Conservation (phyloP, 2,329 filamentous ascomycete genomes). For the Colletotrichum paranaense region DNA sequence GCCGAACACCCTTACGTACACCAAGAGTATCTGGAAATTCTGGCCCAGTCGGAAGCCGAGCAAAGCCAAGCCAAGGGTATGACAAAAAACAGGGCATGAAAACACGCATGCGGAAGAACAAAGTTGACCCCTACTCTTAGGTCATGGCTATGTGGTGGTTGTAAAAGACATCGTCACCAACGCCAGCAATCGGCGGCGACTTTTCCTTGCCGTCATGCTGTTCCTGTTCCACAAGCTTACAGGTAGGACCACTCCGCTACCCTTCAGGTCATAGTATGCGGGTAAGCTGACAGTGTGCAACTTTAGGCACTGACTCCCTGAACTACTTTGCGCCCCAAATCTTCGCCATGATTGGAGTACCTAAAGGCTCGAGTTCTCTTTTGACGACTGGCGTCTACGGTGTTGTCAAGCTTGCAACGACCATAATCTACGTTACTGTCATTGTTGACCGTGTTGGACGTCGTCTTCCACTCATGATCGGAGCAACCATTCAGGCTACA, state of each 20-base stretch:
- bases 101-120: not conserved
- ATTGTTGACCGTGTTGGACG: constrained; percentile 44
- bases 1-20: constrained; percentile 34
- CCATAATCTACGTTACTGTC: constrained; percentile 43
- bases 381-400: constrained; percentile 50
- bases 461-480: constrained; percentile 42
- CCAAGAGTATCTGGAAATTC: constrained; percentile 35
- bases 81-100: too few species aligned
- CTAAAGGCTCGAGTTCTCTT: constrained; percentile 42
- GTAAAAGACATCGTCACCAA: constrained; percentile 46
- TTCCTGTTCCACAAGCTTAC: constrained; percentile 56
- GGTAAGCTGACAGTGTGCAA: constrained; percentile 51
- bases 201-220: constrained; percentile 48
- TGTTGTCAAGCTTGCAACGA: constrained; percentile 40
- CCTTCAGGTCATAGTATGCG: constrained; percentile 44
- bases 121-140: not conserved
- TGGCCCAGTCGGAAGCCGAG: constrained; percentile 33
- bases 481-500: constrained; percentile 37
- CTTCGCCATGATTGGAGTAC: constrained; percentile 52
- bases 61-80: constrained; percentile 11
- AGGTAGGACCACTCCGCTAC: constrained; percentile 51
- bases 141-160: constrained; percentile 46
- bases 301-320: constrained; percentile 45
- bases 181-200: constrained; percentile 45
- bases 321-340: constrained; percentile 53